phyloP scores from a whole-genome alignment of 2,329 filamentous ascomycete species.

The Colletotrichum sojae region DNA sequence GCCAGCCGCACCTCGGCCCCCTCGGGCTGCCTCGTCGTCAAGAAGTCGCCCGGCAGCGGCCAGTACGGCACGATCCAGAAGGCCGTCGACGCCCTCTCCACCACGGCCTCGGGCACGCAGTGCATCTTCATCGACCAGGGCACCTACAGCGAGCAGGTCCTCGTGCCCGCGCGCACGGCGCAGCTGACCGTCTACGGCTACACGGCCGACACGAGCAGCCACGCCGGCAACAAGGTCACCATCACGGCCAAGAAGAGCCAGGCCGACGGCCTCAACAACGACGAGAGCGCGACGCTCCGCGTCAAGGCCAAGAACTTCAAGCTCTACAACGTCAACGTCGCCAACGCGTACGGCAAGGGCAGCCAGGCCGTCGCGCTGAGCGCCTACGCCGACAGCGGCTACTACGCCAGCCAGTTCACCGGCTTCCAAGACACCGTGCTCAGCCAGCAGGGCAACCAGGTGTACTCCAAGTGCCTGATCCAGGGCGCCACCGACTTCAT shows the following conservation, averaged over 20 bases:
- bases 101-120: slow-evolving; percentile 62
- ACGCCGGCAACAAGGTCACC: slow-evolving; percentile 71
- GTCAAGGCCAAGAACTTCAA: slow-evolving; percentile 65
- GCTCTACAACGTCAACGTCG: slow-evolving; percentile 72
- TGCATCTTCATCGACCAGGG: slow-evolving; percentile 78
- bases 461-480: slow-evolving; percentile 61
- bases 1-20: slow-evolving; percentile 49
- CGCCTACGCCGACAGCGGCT: slow-evolving; percentile 60
- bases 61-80: slow-evolving; percentile 56
- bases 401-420: slow-evolving; percentile 61
- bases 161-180: slow-evolving; percentile 62
- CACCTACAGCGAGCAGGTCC: slow-evolving; percentile 73
- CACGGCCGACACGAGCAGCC: slow-evolving; percentile 66
- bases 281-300: slow-evolving; percentile 65
- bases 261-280: slow-evolving; percentile 64
- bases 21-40: slow-evolving; percentile 49
- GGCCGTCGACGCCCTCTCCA: slow-evolving; percentile 72
- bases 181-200: slow-evolving; percentile 70
- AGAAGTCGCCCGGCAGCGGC: slow-evolving; percentile 43
- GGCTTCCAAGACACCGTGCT: slow-evolving; percentile 67
- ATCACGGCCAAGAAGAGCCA: slow-evolving; percentile 69
- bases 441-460: slow-evolving; percentile 61
- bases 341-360: slow-evolving; percentile 64
- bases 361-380: slow-evolving; percentile 62
- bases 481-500: slow-evolving; percentile 66